phyloP scores from a whole-genome alignment of 2,329 filamentous ascomycete genomes.

The Fusarium devonianum region DNA sequence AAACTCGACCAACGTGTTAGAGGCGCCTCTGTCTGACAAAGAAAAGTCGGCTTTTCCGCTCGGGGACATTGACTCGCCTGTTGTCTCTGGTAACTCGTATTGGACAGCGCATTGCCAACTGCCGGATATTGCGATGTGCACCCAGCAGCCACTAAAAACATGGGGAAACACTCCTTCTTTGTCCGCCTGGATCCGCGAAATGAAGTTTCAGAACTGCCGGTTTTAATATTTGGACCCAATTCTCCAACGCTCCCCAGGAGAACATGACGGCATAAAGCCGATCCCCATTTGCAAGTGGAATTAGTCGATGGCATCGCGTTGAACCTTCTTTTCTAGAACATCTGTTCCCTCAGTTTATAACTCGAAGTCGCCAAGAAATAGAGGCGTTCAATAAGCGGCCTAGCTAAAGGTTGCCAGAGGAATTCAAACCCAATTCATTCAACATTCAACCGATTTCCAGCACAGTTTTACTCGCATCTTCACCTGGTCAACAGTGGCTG shows the following conservation, averaged over 20 bases:
- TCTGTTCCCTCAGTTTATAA: slow-evolving; percentile 1
- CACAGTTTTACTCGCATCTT: neutral
- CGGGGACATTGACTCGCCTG: neutral
- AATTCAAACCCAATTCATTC: neutral
- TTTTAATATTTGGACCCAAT: slow-evolving; percentile 12
- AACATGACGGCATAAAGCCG: slow-evolving; percentile 34
- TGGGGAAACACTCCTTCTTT: slow-evolving; percentile 19
- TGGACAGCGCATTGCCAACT: neutral
- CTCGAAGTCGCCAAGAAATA: slow-evolving; percentile 1
- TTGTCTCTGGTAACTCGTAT: neutral
- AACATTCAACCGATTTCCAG: neutral
- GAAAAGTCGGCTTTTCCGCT: neutral
- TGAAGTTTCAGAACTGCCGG: slow-evolving; percentile 30
- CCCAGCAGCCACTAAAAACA: slow-evolving; percentile 8
- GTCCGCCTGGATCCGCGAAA: slow-evolving; percentile 22
- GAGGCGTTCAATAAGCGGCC: neutral
- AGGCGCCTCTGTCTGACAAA: slow-evolving; percentile 12
- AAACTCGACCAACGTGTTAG: neutral
- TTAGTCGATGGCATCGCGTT: neutral
- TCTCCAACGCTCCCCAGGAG: slow-evolving; percentile 1
- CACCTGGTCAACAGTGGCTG: neutral
- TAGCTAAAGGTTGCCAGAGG: neutral
- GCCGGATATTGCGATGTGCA: slow-evolving; percentile 33
- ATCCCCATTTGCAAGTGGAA: slow-evolving; percentile 33
- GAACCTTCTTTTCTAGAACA: slow-evolving; percentile 11